Evolutionary conservation across 345 rosid species (phyloP), one percentile per base, ranked within the genome.

Genomic region (Aquilaria malaccensis): DNA sequence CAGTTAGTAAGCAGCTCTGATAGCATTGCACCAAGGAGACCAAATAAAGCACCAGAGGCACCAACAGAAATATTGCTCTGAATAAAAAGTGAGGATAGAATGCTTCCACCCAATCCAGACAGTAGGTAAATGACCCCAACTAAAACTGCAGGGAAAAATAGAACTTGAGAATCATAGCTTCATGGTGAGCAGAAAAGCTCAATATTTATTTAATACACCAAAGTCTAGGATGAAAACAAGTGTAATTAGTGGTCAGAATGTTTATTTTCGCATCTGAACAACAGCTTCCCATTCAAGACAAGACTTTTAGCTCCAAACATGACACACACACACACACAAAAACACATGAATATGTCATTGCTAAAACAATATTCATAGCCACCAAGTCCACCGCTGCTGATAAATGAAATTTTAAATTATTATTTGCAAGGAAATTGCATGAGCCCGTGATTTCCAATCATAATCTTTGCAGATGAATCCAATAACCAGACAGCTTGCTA

Each of bases 1-100:
- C 99, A 95, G 71, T 95, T 95, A 46, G 95, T 91, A 55, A 88
- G 84, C 60, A 95, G 95, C 78, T 95, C 99, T 0, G 99, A 86
- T 58, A 91, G 67, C 96, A 88, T 91, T 12, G 99, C 97, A 13
- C 94, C 94, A 55, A 95, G 87, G 74, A 95, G 97, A 64, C 99
- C 99, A 31, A 95, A 95, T 65, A 95, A 83, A 65, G 99, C 99
- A 68, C 99, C 97, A 7, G 99, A 94, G 33, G 99, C 99, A 76
- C 99, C 99, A 30, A 95, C 99, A 50, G 97, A 88, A 62, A 88
- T 91, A 61, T 76, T 86, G 13, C n/a, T 54, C 68, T 67, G 84
- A 56, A 75, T 79, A 71, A 93, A 93, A 22, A 93, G 82, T 9
- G 90, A 69, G 1, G 98, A 88, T 46, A 90, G 71, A 49, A 94